Percentiles rank a stretch among this genome's conserved stretches.
Evolutionary conservation across 2,329 filamentous ascomycete genomes (phyloP).

Genomic region (Sarocladiaceae sp.): DNA sequence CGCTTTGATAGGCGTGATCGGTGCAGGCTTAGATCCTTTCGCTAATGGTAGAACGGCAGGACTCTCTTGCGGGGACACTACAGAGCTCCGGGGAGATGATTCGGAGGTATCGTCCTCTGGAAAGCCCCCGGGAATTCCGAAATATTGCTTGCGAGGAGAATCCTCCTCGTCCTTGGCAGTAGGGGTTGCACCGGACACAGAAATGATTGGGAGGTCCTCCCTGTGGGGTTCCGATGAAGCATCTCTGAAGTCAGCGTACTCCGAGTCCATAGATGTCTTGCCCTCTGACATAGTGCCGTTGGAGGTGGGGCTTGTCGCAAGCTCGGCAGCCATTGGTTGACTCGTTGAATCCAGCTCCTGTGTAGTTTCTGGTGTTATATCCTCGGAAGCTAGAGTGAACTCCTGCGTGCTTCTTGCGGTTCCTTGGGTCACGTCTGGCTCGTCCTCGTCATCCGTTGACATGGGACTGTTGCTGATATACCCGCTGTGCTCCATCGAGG

Average conservation of each 20-base stretch:
- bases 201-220: slow-evolving; percentile 35
- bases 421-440: background rate
- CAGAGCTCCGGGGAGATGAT: slow-evolving; percentile 11
- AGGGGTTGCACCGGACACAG: slow-evolving; percentile 41
- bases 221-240: background rate
- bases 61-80: background rate
- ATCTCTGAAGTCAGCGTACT: background rate
- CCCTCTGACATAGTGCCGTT: background rate
- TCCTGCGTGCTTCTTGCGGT: background rate
- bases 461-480: slow-evolving; percentile 54
- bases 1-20: slow-evolving; percentile 6
- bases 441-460: slow-evolving; percentile 27
- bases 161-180: slow-evolving; percentile 18
- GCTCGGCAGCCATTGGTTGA: background rate
- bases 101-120: slow-evolving; percentile 34
- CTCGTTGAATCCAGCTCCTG: background rate
- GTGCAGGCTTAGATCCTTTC: background rate
- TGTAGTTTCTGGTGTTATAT: slow-evolving; percentile 12
- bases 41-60: background rate
- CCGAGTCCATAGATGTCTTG: background rate
- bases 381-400: background rate
- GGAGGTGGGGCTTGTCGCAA: background rate
- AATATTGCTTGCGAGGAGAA: slow-evolving; percentile 28
- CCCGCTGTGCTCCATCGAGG: slow-evolving; percentile 62
- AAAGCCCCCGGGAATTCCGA: slow-evolving; percentile 57